Evolutionary conservation across 176 grass and related monocot species (phyloP).

Genomic region (Raddia guianensis): DNA sequence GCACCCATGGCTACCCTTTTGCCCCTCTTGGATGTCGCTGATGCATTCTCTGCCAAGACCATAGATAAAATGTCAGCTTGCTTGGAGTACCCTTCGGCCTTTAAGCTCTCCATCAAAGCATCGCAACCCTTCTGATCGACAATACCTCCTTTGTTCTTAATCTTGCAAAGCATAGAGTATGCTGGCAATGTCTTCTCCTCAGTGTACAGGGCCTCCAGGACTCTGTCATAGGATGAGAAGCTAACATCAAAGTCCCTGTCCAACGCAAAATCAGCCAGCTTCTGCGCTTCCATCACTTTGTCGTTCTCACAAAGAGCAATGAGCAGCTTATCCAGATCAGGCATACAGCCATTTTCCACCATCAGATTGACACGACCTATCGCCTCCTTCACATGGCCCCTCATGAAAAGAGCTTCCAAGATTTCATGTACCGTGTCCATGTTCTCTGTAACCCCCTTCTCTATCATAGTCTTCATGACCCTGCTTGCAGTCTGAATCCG

Average conservation of each 20-base stretch:
- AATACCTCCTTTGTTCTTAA: constrained; percentile 82
- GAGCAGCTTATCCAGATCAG: constrained; percentile 73
- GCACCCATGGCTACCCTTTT: constrained; percentile 60
- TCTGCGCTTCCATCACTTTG: constrained; percentile 80
- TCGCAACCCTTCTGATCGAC: constrained; percentile 78
- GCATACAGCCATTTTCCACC: constrained; percentile 66
- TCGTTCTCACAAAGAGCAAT: constrained; percentile 64
- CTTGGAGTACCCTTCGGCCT: constrained; percentile 84
- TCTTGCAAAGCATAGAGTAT: constrained; percentile 93
- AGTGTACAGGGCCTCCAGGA: constrained; percentile 74
- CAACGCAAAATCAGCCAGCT: constrained; percentile 73
- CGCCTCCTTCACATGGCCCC: constrained; percentile 90
- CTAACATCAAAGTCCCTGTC: constrained; percentile 74
- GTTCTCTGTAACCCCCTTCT: constrained; percentile 90
- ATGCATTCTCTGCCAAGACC: constrained; percentile 62
- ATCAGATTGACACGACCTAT: constrained; percentile 82
- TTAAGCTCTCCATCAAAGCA: constrained; percentile 68
- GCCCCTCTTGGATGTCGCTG: constrained; percentile 41
- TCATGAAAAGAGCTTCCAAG: constrained; percentile 75
- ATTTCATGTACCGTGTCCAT: constrained; percentile 74
- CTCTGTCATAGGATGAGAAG: constrained; percentile 78
- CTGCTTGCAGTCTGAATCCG: constrained; percentile 83
- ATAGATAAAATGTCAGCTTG: constrained; percentile 93
- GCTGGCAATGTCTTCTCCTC: constrained; percentile 78
- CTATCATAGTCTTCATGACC: constrained; percentile 94